These are phyloP conservation scores for Panus rudis DNA, from an alignment of 768 basidiomycete genomes.

Conservation along the genomic window DNA sequence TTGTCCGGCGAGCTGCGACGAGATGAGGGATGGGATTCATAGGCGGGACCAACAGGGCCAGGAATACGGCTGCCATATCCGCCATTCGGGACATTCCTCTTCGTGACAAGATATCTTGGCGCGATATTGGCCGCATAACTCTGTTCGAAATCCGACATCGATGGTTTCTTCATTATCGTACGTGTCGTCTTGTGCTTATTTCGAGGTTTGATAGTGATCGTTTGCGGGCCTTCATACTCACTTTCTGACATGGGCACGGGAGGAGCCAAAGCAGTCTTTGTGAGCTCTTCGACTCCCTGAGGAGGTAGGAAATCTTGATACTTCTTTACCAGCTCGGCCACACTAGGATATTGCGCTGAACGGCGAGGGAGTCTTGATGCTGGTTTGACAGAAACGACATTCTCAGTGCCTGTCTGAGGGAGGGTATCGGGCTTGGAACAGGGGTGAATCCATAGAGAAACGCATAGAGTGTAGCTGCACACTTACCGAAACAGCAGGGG, in stretches of 20 bases:
- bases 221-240: slow-evolving; percentile 56
- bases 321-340: slow-evolving; percentile 80
- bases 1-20: slow-evolving; percentile 73
- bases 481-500: slow-evolving; percentile 15
- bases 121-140: slow-evolving; percentile 92
- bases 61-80: slow-evolving; percentile 39
- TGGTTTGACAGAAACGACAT: neutral
- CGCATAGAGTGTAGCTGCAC: neutral
- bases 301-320: slow-evolving; percentile 75
- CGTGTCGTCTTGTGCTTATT: slow-evolving; percentile 43
- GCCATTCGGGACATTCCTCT: slow-evolving; percentile 35
- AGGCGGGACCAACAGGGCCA: slow-evolving; percentile 39
- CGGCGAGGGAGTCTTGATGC: slow-evolving; percentile 62
- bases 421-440: neutral
- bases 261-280: slow-evolving; percentile 64
- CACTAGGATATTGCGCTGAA: slow-evolving; percentile 48
- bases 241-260: slow-evolving; percentile 65
- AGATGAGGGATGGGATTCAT: slow-evolving; percentile 56
- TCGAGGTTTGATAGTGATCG: slow-evolving; percentile 28
- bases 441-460: neutral
- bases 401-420: neutral
- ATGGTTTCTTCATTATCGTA: slow-evolving; percentile 43
- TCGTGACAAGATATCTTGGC: slow-evolving; percentile 57
- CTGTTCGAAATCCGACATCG: slow-evolving; percentile 82
- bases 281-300: slow-evolving; percentile 63